Evolutionary conservation across 208 protist species (phyloP), one percentile per base, ranked within the genome.

Genomic region (Crithidia bombi): DNA sequence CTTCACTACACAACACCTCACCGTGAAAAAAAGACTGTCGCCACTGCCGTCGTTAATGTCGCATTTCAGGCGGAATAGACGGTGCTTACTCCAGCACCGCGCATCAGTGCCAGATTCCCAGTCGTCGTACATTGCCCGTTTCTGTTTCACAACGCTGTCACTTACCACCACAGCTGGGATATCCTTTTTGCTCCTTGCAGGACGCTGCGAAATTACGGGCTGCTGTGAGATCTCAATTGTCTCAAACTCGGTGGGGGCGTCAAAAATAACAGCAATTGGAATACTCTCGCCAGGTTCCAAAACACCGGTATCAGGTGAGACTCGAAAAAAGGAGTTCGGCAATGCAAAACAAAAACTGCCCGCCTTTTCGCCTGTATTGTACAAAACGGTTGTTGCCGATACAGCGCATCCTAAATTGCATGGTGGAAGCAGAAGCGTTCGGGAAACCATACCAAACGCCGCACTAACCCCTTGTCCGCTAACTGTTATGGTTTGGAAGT

Each of bases 201-300:
- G 9, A 10, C 64, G 63, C 15, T 58, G 64, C n/a, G 41, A 25
- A n/a, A 54, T 10, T 0, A n/a, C 64, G 14, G 50, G 4, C 49
- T 46, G 44, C 64, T 62, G 71, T 21, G 38, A 21, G 9, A 49
- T 9, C n/a, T 71, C 71, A 10, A 43, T 38, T 1, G 54, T 43
- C 32, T 71, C 71, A 23, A 50, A 61, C 39, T 77, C 71, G 11
- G 56, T 19, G 0, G 71, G 71, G 0, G 64, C 71, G 56, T 71
- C 39, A 39, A 80, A 80, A 43, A 80, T 30, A 25, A 80, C 50
- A 9, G 69, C 63, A 11, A 75, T 49, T 3, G 69, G 65, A 36
- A 75, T 52, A 38, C 63, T 80, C 30, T 75, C 75, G 14, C 75
- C 57, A 0, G 75, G 75, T n/a, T 66, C 62, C 59, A 80, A 62